A percentile compares a stretch with the other conserved stretches of the same genome.
phyloP scores from a whole-genome alignment of 2,329 filamentous ascomycete genomes.

The Pyricularia pennisetigena region DNA sequence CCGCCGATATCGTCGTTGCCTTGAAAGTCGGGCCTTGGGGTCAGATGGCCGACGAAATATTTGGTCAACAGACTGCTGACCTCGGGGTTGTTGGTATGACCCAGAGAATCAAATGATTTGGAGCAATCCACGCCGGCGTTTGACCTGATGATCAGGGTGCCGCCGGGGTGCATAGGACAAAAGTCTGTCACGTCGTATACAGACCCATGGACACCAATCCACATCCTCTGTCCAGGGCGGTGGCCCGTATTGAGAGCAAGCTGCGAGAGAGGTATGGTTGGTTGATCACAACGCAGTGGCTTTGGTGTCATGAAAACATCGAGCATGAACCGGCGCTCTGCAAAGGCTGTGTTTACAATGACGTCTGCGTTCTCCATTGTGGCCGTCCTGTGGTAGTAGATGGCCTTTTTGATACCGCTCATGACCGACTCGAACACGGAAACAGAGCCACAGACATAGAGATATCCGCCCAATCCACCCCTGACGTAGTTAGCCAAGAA shows the following conservation, averaged over 20 bases:
- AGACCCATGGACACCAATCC: slow-evolving; percentile 41
- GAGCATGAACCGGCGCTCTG: slow-evolving; percentile 45
- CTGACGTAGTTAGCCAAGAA: background rate
- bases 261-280: slow-evolving; percentile 37
- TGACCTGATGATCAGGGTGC: slow-evolving; percentile 41
- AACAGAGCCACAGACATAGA: slow-evolving; percentile 39
- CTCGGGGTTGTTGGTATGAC: slow-evolving; percentile 44
- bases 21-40: slow-evolving; percentile 38
- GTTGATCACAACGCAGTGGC: slow-evolving; percentile 37
- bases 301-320: slow-evolving; percentile 48
- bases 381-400: slow-evolving; percentile 41
- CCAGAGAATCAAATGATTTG: slow-evolving; percentile 41
- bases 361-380: slow-evolving; percentile 40
- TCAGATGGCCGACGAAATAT: slow-evolving; percentile 42
- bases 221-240: slow-evolving; percentile 31
- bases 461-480: slow-evolving; percentile 35
- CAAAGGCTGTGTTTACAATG: slow-evolving; percentile 41
- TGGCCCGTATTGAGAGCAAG: slow-evolving; percentile 42
- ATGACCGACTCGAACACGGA: slow-evolving; percentile 44
- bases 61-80: slow-evolving; percentile 41
- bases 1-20: slow-evolving; percentile 28
- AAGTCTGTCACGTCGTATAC: slow-evolving; percentile 46
- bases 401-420: slow-evolving; percentile 42
- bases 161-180: slow-evolving; percentile 41
- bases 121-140: slow-evolving; percentile 45